Base-by-base conservation (phyloP, 805 yeast genomes). In the Candida ovalis region DNA sequence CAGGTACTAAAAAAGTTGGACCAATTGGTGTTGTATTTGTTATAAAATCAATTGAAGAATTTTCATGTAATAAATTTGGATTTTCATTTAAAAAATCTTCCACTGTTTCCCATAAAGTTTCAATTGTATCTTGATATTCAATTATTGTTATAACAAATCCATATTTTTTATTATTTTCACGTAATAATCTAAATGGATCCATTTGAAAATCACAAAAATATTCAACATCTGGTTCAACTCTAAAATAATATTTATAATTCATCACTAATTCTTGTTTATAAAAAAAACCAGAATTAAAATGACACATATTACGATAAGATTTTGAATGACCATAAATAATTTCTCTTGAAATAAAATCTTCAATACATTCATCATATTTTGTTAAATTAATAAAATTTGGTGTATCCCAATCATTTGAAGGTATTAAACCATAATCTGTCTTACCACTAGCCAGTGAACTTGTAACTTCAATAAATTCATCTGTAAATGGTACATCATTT, bases 141-240 rank as follows among this genome's bases (percentile, higher is more conserved):
- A 84, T 78, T 49, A 94, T 68, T 3, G 95, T 71, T 45, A 94
- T 85, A 32, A 92, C 88, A 69, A 91, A 92, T 2, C 96, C 95
- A 66, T 92, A 94, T 51, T 79, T 82, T 68, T 90, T 90, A 50
- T 78, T 71, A 58, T 86, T 81, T 48, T 81, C 82, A 56, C 88
- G 76, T 86, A 92, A 77, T 53, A 84, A 77, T 59, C 80, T 77
- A 72, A 92, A 92, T 13, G 97, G 91, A 66, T 92, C 99, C 71
- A 83, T 84, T 59, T 81, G 82, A 58, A 87, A 80, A 69, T 94
- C 97, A 68, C 98, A 94, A 65, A 74, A 86, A 64, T 87, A 86
- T 60, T 87, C 82, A 43, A 91, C 90, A 54, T 84, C 89, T 0
- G 99, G 99, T 66, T 92, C 99, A 12, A 92, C 96, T 54, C 99